phyloP scores from a whole-genome alignment of 2,329 filamentous ascomycete genomes.

The Pestalotiopsis fici region DNA sequence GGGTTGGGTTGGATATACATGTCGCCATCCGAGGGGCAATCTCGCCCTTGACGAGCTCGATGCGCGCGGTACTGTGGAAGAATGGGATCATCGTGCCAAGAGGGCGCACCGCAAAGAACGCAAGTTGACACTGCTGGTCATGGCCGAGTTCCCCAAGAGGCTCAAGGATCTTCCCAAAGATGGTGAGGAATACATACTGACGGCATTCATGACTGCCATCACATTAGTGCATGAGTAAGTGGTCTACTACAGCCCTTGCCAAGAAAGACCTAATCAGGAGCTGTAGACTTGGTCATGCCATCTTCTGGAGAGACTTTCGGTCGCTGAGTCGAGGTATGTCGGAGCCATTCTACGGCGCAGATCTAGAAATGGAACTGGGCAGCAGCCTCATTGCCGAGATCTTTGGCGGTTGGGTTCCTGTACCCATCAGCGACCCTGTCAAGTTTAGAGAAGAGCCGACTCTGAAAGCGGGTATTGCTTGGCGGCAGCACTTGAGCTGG shows the following conservation, averaged over 20 bases:
- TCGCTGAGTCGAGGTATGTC: constrained; percentile 24
- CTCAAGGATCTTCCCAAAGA: constrained; percentile 23
- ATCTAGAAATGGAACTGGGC: constrained; percentile 36
- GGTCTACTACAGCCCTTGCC: neutral
- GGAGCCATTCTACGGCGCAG: constrained; percentile 35
- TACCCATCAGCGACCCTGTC: constrained; percentile 22
- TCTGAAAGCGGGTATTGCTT: constrained; percentile 30
- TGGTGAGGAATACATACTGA: constrained; percentile 32
- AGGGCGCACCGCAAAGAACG: constrained; percentile 14
- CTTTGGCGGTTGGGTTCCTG: constrained; percentile 33
- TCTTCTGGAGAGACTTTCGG: constrained; percentile 33
- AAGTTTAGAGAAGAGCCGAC: constrained; percentile 16
- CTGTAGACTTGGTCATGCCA: constrained; percentile 29
- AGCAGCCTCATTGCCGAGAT: constrained; percentile 35
- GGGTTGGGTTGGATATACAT: constrained; percentile 35
- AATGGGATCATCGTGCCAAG: constrained; percentile 20
- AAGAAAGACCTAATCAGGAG: neutral
- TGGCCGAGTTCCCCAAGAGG: constrained; percentile 28
- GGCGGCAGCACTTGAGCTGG: constrained; percentile 32
- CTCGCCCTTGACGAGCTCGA: constrained; percentile 23
- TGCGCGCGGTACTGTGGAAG: constrained; percentile 22
- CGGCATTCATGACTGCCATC: constrained; percentile 33
- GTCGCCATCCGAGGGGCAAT: constrained; percentile 26
- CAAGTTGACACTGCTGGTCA: constrained; percentile 26
- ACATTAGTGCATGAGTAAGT: constrained; percentile 34